phyloP scores from a whole-genome alignment of 148 eudicot genomes.

The Rhododendron kiyosumense region DNA sequence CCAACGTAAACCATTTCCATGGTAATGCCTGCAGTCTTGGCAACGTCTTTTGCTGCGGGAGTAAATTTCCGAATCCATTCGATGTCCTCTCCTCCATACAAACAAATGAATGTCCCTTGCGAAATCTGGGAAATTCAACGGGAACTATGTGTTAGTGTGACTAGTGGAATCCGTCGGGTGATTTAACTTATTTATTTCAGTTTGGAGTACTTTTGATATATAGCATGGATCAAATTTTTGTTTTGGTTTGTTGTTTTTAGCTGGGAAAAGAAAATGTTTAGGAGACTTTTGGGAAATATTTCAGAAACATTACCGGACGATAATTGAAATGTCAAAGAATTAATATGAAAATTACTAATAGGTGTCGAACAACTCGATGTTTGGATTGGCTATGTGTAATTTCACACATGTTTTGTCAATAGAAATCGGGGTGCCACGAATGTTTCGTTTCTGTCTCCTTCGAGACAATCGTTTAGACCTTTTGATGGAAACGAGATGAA shows the following conservation, averaged over 20 bases:
- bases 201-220: background rate
- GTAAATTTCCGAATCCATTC: constrained; percentile 70
- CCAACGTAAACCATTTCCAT: constrained; percentile 79
- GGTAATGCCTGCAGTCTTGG: constrained; percentile 25
- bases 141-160: background rate
- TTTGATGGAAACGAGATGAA: background rate
- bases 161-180: background rate
- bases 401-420: background rate
- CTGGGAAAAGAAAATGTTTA: background rate
- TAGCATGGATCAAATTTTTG: background rate
- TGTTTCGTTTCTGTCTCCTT: background rate
- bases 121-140: constrained; percentile 27
- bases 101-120: constrained; percentile 50
- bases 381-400: background rate
- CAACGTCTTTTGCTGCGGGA: constrained; percentile 28
- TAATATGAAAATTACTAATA: background rate
- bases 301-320: background rate
- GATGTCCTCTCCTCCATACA: constrained; percentile 79
- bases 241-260: background rate
- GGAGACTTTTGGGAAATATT: background rate
- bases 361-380: background rate
- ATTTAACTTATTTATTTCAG: background rate
- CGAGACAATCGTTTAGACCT: background rate
- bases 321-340: background rate
- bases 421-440: background rate